Evolutionary conservation across 2,329 filamentous ascomycete genomes (phyloP).

Genomic region (Aspergillus aculeatus): DNA sequence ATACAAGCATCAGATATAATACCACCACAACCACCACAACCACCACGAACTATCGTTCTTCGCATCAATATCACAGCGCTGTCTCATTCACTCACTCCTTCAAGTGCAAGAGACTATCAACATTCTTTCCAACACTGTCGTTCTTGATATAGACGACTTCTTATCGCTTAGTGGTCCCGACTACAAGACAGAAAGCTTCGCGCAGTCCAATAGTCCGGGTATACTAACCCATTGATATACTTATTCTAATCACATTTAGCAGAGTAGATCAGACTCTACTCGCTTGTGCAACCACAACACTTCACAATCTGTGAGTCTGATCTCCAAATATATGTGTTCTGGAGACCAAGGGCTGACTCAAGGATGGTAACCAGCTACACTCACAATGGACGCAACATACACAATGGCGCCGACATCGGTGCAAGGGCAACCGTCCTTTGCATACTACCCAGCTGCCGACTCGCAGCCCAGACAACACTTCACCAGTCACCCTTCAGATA

Average conservation of each 20-base stretch:
- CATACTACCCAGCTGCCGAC: conserved; percentile 81
- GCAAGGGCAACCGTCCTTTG: conserved; percentile 74
- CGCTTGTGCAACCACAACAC: conserved; percentile 4
- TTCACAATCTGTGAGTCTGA: conserved; percentile 10
- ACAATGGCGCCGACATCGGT: conserved; percentile 50
- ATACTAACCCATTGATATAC: conserved; percentile 13
- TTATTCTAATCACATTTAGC: conserved; percentile 14
- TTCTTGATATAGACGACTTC: neutral
- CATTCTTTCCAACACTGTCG: conserved; percentile 13
- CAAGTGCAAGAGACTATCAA: neutral
- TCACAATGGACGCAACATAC: conserved; percentile 65
- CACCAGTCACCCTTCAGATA: conserved; percentile 60
- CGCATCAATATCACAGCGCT: neutral
- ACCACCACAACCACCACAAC: neutral
- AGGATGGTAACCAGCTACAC: conserved; percentile 1
- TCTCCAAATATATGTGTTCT: neutral
- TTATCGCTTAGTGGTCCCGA: neutral
- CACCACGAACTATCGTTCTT: neutral
- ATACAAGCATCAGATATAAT: conserved; percentile 27
- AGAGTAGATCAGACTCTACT: conserved; percentile 14
- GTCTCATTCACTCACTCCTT: conserved; percentile 14
- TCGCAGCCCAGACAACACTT: conserved; percentile 74
- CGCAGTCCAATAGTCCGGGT: neutral
- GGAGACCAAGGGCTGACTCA: conserved; percentile 6
- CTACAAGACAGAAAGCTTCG: neutral